A percentile compares a stretch with the other conserved stretches of the same genome.
Evolutionary conservation across 768 basidiomycete species (phyloP).

Genomic region (Plicaturopsis crispa): DNA sequence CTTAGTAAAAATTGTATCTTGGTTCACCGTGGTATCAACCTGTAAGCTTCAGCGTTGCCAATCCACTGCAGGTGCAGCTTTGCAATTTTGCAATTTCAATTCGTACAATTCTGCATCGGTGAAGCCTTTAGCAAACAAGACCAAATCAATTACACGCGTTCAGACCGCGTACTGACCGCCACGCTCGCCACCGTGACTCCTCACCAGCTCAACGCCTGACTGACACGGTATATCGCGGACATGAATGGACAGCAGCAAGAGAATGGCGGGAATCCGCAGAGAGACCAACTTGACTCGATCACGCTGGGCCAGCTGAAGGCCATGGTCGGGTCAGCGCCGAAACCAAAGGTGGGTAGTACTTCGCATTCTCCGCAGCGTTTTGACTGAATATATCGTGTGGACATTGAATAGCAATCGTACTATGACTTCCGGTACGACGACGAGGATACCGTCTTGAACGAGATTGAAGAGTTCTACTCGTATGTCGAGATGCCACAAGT

Average conservation of each 20-base stretch:
- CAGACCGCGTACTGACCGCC: too few relatives aligned
- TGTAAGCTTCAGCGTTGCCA: too few relatives aligned
- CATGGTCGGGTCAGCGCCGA: constrained; percentile 60
- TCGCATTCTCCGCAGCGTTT: constrained; percentile 4
- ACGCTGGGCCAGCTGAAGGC: constrained; percentile 76
- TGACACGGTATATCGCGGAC: too few relatives aligned
- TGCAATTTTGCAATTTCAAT: too few relatives aligned
- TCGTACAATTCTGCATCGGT: too few relatives aligned
- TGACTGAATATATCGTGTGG: constrained; percentile 1
- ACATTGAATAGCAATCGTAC: constrained; percentile 57
- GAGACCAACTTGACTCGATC: constrained; percentile 61
- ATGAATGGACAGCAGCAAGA: constrained; percentile 22
- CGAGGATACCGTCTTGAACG: constrained; percentile 91
- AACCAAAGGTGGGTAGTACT: constrained; percentile 55
- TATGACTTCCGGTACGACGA: constrained; percentile 96
- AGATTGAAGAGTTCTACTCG: constrained; percentile 97
- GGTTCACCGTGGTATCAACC: too few relatives aligned
- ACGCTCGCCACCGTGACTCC: too few relatives aligned
- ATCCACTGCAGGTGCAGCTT: too few relatives aligned
- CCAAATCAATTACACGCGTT: too few relatives aligned
- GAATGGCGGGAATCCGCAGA: constrained; percentile 20
- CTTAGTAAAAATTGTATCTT: too few relatives aligned
- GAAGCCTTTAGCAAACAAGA: too few relatives aligned
- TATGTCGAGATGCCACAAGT: constrained; percentile 94
- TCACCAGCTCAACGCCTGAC: too few relatives aligned